Base-by-base conservation (phyloP, 2,329 filamentous ascomycete species). In the Keithomyces neogunnii region DNA sequence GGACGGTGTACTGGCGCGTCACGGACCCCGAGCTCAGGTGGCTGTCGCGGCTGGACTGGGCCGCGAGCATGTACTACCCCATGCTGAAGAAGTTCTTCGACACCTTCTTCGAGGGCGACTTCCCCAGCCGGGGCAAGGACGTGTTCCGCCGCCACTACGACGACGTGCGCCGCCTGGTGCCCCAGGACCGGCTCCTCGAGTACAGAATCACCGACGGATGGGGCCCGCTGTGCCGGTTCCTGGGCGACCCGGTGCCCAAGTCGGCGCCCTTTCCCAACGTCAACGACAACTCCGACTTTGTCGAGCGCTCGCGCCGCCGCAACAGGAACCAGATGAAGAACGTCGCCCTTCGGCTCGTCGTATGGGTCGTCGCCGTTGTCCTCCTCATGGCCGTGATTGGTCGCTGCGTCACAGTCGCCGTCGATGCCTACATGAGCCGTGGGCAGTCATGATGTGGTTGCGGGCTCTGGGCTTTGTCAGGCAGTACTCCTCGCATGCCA, bases 41-140 rank as follows among this genome's bases (percentile, higher is more conserved):
- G 62, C 57, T 73, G 3, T 63, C 62, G 7, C 51, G 61, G 52
- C 61, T 67, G 58, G 79, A 78, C 69, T 86, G 82, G 82, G 82
- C 78, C 28, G 81, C 82, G 6, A 72, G 77, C 63, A 80, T 85
- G 72, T 85, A 86, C 71, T 78, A 85, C 63, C 82, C 82, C 39
- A 86, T 86, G 82, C 73, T 86, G 52, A 74, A 75, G 64, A 84
- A 83, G 66, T 85, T 86, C 71, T 86, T 84, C 69, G 76, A 81
- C 59, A 77, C 75, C 51, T 86, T 85, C 68, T 86, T 85, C 73
- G 75, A 81, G 55, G 81, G 80, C 48, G 82, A 86, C 62, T 86
- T 86, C 64, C 76, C 78, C 62, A 77, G 77, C 63, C 72, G 78
- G 53, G 84, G 82, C 62, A 86, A 85, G 70, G 73, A 81, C 49